A percentile compares a stretch with the other conserved stretches of the same genome.
These are phyloP conservation scores for Stereum hirsutum DNA, from an alignment of 1,284 basidiomycete genomes.

Conservation along the genomic window DNA sequence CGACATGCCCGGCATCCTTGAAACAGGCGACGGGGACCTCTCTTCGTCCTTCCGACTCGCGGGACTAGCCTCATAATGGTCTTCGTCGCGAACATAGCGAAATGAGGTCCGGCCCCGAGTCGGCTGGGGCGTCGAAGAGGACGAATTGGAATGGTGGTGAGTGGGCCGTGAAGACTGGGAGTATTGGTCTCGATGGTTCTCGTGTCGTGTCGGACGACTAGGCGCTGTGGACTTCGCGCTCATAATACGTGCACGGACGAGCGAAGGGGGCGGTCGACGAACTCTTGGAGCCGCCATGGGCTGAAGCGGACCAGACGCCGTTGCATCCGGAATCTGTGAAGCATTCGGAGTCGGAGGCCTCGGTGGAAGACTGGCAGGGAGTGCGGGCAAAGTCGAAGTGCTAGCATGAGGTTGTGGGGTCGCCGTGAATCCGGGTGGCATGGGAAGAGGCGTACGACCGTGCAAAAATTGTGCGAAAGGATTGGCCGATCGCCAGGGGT, in stretches of 20 bases:
- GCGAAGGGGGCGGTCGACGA: slow-evolving; percentile 16
- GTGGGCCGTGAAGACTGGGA: slow-evolving; percentile 3
- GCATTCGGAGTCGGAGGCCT: slow-evolving; percentile 8
- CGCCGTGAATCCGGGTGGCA: background rate
- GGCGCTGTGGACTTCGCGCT: slow-evolving; percentile 11
- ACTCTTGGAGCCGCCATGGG: slow-evolving; percentile 14
- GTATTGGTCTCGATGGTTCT: background rate
- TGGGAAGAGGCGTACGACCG: background rate
- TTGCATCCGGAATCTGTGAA: slow-evolving; percentile 6
- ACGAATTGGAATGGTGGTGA: slow-evolving; percentile 4
- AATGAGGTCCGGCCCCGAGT: slow-evolving; percentile 1
- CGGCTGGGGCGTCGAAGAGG: slow-evolving; percentile 12
- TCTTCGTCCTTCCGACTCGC: no score
- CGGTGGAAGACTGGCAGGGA: slow-evolving; percentile 8
- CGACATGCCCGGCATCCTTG: slow-evolving; percentile 24
- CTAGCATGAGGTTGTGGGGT: background rate
- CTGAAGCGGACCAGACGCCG: slow-evolving; percentile 6
- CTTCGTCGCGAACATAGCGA: no score
- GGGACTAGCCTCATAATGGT: slow-evolving; percentile 10
- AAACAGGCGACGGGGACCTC: slow-evolving; percentile 40
- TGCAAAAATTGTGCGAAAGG: background rate
- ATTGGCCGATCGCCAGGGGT: background rate
- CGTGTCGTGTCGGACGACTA: background rate
- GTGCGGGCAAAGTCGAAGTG: slow-evolving; percentile 4
- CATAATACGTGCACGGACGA: slow-evolving; percentile 17